Percentiles rank a stretch among this genome's conserved stretches.
These are phyloP conservation scores for Fonsecaea monophora DNA, from an alignment of 2,329 filamentous ascomycete genomes.

Conservation along the genomic window DNA sequence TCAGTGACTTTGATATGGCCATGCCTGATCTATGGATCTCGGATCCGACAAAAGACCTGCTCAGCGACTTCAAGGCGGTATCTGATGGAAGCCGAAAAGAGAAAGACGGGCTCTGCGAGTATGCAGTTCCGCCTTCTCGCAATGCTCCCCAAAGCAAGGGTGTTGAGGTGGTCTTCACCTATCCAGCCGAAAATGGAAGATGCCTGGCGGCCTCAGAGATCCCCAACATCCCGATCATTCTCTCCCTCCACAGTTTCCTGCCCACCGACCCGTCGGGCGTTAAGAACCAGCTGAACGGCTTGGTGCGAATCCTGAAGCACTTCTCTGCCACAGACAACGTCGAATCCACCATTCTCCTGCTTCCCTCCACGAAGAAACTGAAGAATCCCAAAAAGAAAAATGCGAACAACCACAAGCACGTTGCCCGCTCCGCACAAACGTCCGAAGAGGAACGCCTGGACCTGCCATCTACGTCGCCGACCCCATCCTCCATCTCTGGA, in stretches of 20 bases:
- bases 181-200: conserved; percentile 34
- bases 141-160: conserved; percentile 32
- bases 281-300: conserved; percentile 24
- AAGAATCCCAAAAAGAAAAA: conserved; percentile 31
- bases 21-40: conserved; percentile 41
- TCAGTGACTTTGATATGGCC: conserved; percentile 33
- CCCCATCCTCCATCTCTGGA: conserved; percentile 41
- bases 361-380: conserved; percentile 49
- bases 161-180: conserved; percentile 39
- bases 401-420: conserved; percentile 23
- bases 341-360: conserved; percentile 64
- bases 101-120: conserved; percentile 38
- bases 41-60: conserved; percentile 34
- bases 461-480: conserved; percentile 46
- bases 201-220: conserved; percentile 36
- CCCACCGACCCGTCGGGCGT: conserved; percentile 46
- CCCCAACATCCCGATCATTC: conserved; percentile 45
- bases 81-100: conserved; percentile 18
- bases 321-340: conserved; percentile 60
- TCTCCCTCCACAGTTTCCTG: conserved; percentile 51
- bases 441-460: conserved; percentile 37
- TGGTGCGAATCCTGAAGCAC: conserved; percentile 48
- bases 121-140: conserved; percentile 34
- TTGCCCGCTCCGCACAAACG: conserved; percentile 26
- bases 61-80: conserved; percentile 38